Percentiles rank a stretch among this genome's conserved stretches.
These are phyloP conservation scores for Arthrocladium fulminans DNA, from an alignment of 2,329 filamentous ascomycete species.

Conservation along the genomic window DNA sequence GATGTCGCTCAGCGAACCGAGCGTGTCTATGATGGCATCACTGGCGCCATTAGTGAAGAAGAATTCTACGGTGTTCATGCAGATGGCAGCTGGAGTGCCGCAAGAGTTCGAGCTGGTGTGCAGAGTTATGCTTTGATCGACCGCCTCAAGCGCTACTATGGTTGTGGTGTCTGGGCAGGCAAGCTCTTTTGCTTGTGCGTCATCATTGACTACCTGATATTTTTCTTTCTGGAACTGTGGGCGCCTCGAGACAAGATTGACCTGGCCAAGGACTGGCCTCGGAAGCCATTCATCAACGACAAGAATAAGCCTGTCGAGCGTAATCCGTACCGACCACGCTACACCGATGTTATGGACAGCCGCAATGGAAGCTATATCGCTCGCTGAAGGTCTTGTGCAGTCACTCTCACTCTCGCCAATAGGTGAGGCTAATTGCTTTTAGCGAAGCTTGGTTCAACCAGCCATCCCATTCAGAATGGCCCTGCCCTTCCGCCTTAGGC, in stretches of 20 bases:
- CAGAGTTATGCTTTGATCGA: conserved; percentile 91
- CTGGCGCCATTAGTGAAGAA: conserved; percentile 70
- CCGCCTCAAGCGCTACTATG: conserved; percentile 89
- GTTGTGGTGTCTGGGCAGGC: conserved; percentile 95
- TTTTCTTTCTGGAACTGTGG: conserved; percentile 76
- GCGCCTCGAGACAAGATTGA: conserved; percentile 82
- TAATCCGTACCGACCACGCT: conserved; percentile 17
- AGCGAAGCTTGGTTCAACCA: conserved; percentile 53
- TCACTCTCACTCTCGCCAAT: conserved; percentile 42
- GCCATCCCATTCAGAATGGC: conserved; percentile 51
- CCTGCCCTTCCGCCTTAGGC: conserved; percentile 42
- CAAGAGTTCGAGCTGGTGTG: conserved; percentile 58
- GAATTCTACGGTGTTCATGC: conserved; percentile 70
- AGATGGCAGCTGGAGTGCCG: conserved; percentile 60
- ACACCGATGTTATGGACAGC: conserved; percentile 22
- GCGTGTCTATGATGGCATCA: conserved; percentile 88
- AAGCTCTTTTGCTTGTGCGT: conserved; percentile 95
- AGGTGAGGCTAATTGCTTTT: conserved; percentile 53
- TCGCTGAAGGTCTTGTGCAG: conserved; percentile 10
- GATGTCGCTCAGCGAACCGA: conserved; percentile 92
- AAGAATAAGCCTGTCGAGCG: conserved; percentile 25
- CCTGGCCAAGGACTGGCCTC: conserved; percentile 82
- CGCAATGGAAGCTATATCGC: conserved; percentile 22
- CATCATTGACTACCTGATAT: conserved; percentile 87
- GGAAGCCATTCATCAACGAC: conserved; percentile 47